Conservation (phyloP, 352 stramenopile species). For the Globisporangium paroecandrum region DNA sequence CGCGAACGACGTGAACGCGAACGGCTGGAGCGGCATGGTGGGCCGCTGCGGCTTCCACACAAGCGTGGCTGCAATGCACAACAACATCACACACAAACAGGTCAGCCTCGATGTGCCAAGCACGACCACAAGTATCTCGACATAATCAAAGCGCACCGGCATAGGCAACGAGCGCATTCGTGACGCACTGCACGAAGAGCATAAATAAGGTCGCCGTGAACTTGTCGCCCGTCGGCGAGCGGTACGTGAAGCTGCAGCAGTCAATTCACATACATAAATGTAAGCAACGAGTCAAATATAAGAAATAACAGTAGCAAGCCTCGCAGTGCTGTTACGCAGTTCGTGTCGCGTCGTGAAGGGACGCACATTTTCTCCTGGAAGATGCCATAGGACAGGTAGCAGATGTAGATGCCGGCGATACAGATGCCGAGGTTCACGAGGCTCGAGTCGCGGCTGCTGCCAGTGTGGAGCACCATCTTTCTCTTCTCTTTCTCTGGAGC, state of each 20-base stretch:
- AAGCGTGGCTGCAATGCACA: conserved; percentile 49
- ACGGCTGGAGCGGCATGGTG: conserved; percentile 69
- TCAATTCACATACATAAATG: background rate
- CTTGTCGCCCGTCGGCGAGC: conserved; percentile 72
- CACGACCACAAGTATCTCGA: background rate
- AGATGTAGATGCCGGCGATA: conserved; percentile 89
- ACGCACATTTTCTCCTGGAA: conserved; percentile 93
- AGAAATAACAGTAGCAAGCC: background rate
- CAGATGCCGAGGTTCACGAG: conserved; percentile 82
- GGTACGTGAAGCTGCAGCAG: conserved; percentile 79
- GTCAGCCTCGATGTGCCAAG: background rate
- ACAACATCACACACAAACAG: background rate
- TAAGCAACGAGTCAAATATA: background rate
- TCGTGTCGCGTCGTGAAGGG: background rate
- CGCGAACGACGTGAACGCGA: conserved; percentile 84
- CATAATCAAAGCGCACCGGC: conserved; percentile 23
- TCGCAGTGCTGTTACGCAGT: background rate
- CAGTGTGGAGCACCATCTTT: conserved; percentile 43
- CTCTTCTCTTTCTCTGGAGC: background rate
- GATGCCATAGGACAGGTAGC: conserved; percentile 91
- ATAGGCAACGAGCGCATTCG: conserved; percentile 86
- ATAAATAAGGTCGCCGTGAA: conserved; percentile 92
- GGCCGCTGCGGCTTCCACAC: conserved; percentile 74
- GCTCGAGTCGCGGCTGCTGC: conserved; percentile 48
- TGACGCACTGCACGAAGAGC: conserved; percentile 91